Conservation (phyloP, 2,329 filamentous ascomycete genomes). For the Diaporthe citri region DNA sequence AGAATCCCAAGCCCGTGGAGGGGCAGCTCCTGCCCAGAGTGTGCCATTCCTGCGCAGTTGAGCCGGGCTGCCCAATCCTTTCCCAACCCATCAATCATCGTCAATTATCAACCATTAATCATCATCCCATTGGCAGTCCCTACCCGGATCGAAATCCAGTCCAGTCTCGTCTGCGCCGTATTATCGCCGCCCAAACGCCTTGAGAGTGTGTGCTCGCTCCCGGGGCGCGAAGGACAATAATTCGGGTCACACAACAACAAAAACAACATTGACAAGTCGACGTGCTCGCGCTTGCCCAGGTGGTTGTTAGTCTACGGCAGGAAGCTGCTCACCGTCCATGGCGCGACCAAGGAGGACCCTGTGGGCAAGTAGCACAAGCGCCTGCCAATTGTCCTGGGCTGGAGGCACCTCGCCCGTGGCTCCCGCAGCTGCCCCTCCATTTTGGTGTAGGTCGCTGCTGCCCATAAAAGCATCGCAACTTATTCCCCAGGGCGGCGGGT, state of each 20-base stretch:
- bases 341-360: constrained; percentile 8
- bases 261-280: neutral
- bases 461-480: constrained; percentile 4
- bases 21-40: constrained; percentile 20
- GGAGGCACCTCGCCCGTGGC: neutral
- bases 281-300: neutral
- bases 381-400: neutral
- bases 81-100: neutral
- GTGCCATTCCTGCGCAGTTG: neutral
- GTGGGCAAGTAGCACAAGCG: neutral
- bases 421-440: neutral
- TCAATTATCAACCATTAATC: neutral
- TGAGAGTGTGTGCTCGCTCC: neutral
- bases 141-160: neutral
- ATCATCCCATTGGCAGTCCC: neutral
- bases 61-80: constrained; percentile 8
- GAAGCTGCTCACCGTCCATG: constrained; percentile 14
- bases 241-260: constrained; percentile 9
- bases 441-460: neutral
- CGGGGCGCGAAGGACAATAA: constrained; percentile 11
- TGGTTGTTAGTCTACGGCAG: neutral
- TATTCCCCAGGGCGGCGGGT: neutral
- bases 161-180: neutral
- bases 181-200: constrained; percentile 1
- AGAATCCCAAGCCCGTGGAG: neutral